Conservation (phyloP, 129 eudicot genomes). For the Flaveria robusta region DNA sequence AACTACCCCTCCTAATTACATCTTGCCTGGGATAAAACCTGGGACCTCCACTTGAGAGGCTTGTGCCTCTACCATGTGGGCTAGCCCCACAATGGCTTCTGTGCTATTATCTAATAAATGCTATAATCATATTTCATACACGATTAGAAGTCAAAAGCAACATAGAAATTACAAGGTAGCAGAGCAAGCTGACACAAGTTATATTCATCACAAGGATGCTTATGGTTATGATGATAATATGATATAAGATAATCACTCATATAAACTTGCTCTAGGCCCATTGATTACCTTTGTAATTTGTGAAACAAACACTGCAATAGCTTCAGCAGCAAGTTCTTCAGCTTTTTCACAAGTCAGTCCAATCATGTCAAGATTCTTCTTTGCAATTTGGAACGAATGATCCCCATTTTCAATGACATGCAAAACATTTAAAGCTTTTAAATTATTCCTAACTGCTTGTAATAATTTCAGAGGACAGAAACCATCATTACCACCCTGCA, state of each 20-base stretch:
- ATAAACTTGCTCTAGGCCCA: constrained; percentile 21
- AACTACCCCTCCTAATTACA: too few relatives aligned
- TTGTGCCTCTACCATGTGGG: too few relatives aligned
- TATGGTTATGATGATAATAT: constrained; percentile 8
- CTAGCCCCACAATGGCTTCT: neutral
- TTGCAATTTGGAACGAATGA: constrained; percentile 81
- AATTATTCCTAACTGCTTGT: constrained; percentile 57
- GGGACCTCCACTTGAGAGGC: too few relatives aligned
- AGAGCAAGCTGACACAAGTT: neutral
- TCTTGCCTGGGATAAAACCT: too few relatives aligned
- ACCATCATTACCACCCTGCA: constrained; percentile 78
- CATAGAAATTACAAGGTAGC: neutral
- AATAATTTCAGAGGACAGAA: constrained; percentile 67
- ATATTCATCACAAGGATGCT: neutral
- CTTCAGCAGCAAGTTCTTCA: constrained; percentile 59
- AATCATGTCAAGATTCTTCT: constrained; percentile 60
- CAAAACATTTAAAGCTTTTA: constrained; percentile 45
- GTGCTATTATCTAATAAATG: neutral
- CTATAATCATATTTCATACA: neutral
- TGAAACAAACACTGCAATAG: constrained; percentile 64
- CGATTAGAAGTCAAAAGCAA: constrained; percentile 4
- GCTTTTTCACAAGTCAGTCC: constrained; percentile 66
- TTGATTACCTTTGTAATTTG: constrained; percentile 21
- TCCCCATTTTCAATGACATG: constrained; percentile 87
- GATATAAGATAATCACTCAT: neutral